A percentile compares a stretch with the other conserved stretches of the same genome.
Conservation (phyloP, 1,139 yeast species). For the Candida frijolesensis region DNA sequence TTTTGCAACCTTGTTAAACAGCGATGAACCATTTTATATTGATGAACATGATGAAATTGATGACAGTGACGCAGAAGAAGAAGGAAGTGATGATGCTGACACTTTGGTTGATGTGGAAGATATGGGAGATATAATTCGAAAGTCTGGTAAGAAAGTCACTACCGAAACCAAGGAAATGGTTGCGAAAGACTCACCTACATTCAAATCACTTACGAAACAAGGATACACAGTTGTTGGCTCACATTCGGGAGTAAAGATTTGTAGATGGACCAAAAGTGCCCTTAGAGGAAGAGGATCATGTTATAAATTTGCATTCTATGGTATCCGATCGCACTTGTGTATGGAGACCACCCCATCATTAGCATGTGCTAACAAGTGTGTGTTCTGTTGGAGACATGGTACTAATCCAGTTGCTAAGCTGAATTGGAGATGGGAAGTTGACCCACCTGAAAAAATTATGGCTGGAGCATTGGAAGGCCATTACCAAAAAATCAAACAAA, state of each 20-base stretch:
- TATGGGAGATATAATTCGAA: conserved; percentile 65
- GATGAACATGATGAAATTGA: conserved; percentile 45
- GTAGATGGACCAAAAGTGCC: conserved; percentile 96
- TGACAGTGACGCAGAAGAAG: conserved; percentile 39
- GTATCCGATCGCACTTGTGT: conserved; percentile 86
- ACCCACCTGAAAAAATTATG: conserved; percentile 80
- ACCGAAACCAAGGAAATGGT: conserved; percentile 79
- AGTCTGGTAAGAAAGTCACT: conserved; percentile 30
- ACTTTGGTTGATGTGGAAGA: conserved; percentile 82
- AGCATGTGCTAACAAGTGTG: conserved; percentile 94
- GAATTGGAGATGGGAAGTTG: conserved; percentile 93
- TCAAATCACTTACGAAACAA: conserved; percentile 83
- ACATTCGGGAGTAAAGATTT: conserved; percentile 92
- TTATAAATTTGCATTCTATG: conserved; percentile 89
- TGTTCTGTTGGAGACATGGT: conserved; percentile 97
- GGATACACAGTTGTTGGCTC: conserved; percentile 93
- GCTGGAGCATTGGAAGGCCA: conserved; percentile 89
- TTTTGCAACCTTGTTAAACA: conserved; percentile 60
- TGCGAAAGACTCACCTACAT: conserved; percentile 87
- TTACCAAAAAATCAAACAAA: conserved; percentile 86
- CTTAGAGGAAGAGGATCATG: conserved; percentile 93
- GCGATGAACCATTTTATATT: conserved; percentile 64
- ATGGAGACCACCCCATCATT: conserved; percentile 96
- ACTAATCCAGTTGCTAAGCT: conserved; percentile 95
- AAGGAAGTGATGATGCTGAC: conserved; percentile 44